Percentiles rank a stretch among this genome's conserved stretches.
Conservation (phyloP, 768 basidiomycete species). For the Mycena galericulata region DNA sequence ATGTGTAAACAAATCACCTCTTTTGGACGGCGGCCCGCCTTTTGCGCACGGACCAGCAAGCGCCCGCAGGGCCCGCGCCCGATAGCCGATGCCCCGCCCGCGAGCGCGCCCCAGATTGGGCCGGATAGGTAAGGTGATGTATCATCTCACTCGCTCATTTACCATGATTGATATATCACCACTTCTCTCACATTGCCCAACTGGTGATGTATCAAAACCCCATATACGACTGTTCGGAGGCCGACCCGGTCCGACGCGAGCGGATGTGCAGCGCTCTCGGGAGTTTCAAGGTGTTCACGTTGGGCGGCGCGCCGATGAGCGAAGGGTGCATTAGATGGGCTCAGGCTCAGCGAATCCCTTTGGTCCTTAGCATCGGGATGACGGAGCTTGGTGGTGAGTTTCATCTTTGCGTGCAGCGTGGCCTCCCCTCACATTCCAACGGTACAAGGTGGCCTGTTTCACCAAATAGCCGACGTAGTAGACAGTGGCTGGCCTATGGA, state of each 20-base stretch:
- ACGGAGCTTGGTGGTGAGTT: constrained; percentile 48
- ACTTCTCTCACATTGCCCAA: too few species aligned
- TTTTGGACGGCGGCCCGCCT: too few species aligned
- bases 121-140: too few species aligned
- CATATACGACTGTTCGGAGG: too few species aligned
- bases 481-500: constrained; percentile 38
- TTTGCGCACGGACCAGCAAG: too few species aligned
- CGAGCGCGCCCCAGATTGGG: too few species aligned
- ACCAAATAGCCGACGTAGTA: constrained; percentile 37
- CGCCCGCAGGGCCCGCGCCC: too few species aligned
- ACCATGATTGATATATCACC: too few species aligned
- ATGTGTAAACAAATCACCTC: too few species aligned
- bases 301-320: constrained; percentile 47
- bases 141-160: too few species aligned
- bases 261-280: constrained; percentile 37
- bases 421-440: background rate
- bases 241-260: constrained; percentile 35
- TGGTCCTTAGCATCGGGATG: constrained; percentile 52
- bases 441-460: constrained; percentile 44
- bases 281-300: constrained; percentile 41
- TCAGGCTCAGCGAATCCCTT: constrained; percentile 37
- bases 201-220: too few species aligned
- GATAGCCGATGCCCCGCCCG: too few species aligned
- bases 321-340: constrained; percentile 46
- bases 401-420: background rate